Evolutionary conservation across 768 basidiomycete species (phyloP).

Genomic region (Asterophora lycoperdoides): DNA sequence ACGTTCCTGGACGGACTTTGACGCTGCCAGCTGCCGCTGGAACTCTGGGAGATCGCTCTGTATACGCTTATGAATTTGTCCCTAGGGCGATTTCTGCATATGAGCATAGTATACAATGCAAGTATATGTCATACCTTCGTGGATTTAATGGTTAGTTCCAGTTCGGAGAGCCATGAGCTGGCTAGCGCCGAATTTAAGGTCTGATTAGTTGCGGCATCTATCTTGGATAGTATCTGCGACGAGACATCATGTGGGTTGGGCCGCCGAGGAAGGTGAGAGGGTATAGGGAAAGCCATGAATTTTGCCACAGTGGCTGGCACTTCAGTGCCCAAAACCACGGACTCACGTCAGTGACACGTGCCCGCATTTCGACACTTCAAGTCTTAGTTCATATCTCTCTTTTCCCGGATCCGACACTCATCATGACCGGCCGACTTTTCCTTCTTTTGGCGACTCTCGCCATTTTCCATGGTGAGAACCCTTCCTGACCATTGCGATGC

Average conservation of each 20-base stretch:
- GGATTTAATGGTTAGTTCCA: constrained; percentile 64
- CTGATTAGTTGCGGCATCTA: constrained; percentile 57
- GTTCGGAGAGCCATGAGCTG: constrained; percentile 64
- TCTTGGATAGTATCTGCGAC: constrained; percentile 63
- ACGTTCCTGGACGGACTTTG: constrained; percentile 62
- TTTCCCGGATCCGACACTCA: constrained; percentile 15
- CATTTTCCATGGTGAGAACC: constrained; percentile 50
- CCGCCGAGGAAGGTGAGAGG: constrained; percentile 68
- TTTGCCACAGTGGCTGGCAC: constrained; percentile 7
- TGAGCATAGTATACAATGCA: constrained; percentile 3
- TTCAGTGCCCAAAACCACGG: no score
- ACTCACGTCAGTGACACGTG: constrained; percentile 18
- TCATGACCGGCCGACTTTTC: constrained; percentile 45
- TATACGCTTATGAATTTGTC: constrained; percentile 70
- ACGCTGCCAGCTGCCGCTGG: constrained; percentile 55
- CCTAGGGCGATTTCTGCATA: constrained; percentile 32
- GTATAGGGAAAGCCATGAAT: constrained; percentile 71
- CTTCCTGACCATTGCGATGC: not conserved
- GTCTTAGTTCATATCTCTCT: not conserved
- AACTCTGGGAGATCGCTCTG: constrained; percentile 60
- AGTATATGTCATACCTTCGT: constrained; percentile 55
- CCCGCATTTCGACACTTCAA: constrained; percentile 8
- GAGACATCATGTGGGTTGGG: constrained; percentile 59
- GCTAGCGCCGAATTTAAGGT: constrained; percentile 58
- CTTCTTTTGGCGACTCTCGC: constrained; percentile 43